A percentile compares a stretch with the other conserved stretches of the same genome.
Evolutionary conservation across 2,329 filamentous ascomycete species (phyloP).

Genomic region (Aspergillus sp.): DNA sequence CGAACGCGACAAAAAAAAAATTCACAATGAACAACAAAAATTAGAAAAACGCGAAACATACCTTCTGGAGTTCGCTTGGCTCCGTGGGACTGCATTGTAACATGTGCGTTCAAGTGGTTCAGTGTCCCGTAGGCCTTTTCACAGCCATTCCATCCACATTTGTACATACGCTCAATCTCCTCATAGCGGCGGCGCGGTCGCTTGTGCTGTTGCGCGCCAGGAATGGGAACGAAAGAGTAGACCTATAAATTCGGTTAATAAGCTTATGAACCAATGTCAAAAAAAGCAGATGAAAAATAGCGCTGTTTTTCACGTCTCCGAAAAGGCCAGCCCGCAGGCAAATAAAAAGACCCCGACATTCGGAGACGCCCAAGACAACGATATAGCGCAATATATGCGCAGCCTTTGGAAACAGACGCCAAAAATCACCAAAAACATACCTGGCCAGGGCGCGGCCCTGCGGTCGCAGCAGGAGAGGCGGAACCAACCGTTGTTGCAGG

Average conservation of each 20-base stretch:
- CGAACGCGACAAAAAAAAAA: conserved; percentile 5
- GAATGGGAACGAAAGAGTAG: conserved; percentile 96
- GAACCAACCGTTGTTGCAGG: conserved; percentile 56
- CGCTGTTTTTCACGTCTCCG: conserved; percentile 13
- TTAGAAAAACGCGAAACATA: conserved; percentile 45
- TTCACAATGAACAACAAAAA: not conserved
- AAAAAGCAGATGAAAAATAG: conserved; percentile 14
- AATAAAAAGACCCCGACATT: conserved; percentile 9
- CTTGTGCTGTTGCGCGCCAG: conserved; percentile 95
- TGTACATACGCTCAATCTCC: conserved; percentile 99
- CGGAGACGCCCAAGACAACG: conserved; percentile 25
- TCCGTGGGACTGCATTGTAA: conserved; percentile 98
- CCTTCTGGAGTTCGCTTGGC: conserved; percentile 94
- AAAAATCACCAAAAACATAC: conserved; percentile 47
- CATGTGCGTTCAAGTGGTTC: conserved; percentile 95
- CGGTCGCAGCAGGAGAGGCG: conserved; percentile 56
- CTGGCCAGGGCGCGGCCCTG: conserved; percentile 58
- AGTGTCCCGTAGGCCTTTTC: conserved; percentile 98
- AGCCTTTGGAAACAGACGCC: conserved; percentile 26
- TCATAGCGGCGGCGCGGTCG: conserved; percentile 88
- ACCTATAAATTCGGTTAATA: conserved; percentile 55
- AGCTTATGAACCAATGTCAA: conserved; percentile 10
- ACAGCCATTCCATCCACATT: conserved; percentile 96
- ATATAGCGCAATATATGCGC: conserved; percentile 16
- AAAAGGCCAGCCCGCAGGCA: conserved; percentile 8